Percentiles rank a stretch among this genome's conserved stretches.
phyloP scores from a whole-genome alignment of 169 alveolate genomes.

The Eimeria tenella region DNA sequence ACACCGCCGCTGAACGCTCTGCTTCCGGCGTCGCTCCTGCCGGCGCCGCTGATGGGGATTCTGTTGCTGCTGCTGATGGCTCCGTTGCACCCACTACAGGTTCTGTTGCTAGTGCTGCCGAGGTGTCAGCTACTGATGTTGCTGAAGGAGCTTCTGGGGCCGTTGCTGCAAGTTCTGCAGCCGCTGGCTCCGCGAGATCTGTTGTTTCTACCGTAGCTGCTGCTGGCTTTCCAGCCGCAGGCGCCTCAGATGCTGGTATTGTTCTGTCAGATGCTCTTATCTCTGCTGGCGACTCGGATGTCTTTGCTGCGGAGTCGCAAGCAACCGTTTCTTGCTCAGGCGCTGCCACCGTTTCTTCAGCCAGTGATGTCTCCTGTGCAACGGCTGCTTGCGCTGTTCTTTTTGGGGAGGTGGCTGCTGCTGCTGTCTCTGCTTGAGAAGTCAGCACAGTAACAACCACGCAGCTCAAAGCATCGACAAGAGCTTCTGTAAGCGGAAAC shows the following conservation, averaged over 20 bases:
- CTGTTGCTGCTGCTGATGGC: background rate
- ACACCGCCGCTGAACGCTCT: background rate
- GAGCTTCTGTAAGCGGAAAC: conserved; percentile 2
- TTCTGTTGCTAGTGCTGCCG: conserved; percentile 13
- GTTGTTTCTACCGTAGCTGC: background rate
- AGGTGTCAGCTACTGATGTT: background rate
- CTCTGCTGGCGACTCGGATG: background rate
- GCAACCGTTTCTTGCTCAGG: background rate
- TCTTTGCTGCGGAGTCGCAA: background rate
- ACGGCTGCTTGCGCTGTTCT: background rate
- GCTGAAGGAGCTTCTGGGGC: background rate
- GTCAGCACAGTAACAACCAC: conserved; percentile 15
- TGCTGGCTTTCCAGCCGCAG: background rate
- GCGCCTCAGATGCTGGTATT: background rate
- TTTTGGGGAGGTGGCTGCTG: background rate
- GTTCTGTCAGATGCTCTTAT: background rate
- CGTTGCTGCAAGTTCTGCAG: background rate
- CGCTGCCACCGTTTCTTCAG: background rate
- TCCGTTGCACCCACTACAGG: background rate
- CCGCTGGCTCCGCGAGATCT: background rate
- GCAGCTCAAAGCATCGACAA: conserved; percentile 18
- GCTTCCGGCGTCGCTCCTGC: background rate
- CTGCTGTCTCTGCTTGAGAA: background rate
- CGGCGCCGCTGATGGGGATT: background rate
- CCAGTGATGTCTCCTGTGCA: background rate